Conservation (phyloP, 306 rosid species). For the Rosa multiflora region DNA sequence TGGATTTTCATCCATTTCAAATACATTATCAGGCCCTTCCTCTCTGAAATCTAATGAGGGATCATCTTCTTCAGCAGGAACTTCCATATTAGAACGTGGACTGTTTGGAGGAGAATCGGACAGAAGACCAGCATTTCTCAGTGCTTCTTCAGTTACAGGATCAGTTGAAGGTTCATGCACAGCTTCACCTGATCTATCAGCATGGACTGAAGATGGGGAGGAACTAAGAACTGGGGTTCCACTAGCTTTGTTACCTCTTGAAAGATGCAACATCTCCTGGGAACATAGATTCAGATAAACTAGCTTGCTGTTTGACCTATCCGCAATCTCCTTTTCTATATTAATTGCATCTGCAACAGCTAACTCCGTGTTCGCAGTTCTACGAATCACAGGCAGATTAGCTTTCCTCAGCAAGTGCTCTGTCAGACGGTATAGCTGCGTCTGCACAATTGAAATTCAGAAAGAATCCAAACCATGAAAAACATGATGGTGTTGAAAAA, state of each 20-base stretch:
- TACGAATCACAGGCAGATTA: slow-evolving; percentile 58
- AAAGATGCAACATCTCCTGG: slow-evolving; percentile 66
- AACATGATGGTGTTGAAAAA: neutral
- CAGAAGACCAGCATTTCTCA: slow-evolving; percentile 86
- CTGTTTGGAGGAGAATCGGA: slow-evolving; percentile 88
- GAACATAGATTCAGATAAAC: slow-evolving; percentile 89
- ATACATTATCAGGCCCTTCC: slow-evolving; percentile 60
- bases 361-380: slow-evolving; percentile 86
- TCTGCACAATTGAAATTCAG: slow-evolving; percentile 41
- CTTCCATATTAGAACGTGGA: slow-evolving; percentile 50
- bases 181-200: slow-evolving; percentile 45
- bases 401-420: slow-evolving; percentile 80
- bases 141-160: slow-evolving; percentile 66
- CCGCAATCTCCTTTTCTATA: slow-evolving; percentile 86
- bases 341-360: slow-evolving; percentile 95
- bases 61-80: slow-evolving; percentile 32
- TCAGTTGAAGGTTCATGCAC: slow-evolving; percentile 41
- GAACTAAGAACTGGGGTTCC: slow-evolving; percentile 40
- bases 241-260: slow-evolving; percentile 45
- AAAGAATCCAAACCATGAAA: slow-evolving; percentile 2
- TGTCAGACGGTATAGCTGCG: slow-evolving; percentile 82
- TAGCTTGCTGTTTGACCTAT: slow-evolving; percentile 79
- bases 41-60: slow-evolving; percentile 23
- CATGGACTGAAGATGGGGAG: slow-evolving; percentile 29
- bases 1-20: slow-evolving; percentile 67